These are phyloP conservation scores for Achlya hypogyna DNA, from an alignment of 352 stramenopile species.

Conservation along the genomic window DNA sequence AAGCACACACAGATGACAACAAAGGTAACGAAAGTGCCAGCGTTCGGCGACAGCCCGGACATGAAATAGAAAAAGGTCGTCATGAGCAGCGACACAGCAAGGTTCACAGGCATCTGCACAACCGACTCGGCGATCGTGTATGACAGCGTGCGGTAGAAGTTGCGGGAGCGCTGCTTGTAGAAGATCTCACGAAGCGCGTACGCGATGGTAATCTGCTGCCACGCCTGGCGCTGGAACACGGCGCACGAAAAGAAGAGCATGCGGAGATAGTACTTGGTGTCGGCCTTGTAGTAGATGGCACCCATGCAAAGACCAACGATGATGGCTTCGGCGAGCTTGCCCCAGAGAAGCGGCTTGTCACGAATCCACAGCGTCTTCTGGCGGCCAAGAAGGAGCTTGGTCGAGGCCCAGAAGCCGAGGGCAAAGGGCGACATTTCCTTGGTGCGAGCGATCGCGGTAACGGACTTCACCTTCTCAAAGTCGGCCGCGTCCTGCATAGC, in stretches of 20 bases:
- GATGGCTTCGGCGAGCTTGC: constrained; percentile 47
- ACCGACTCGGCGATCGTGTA: constrained; percentile 35
- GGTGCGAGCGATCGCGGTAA: constrained; percentile 15
- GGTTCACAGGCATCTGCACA: constrained; percentile 32
- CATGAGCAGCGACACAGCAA: constrained; percentile 36
- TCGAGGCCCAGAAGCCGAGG: constrained; percentile 35
- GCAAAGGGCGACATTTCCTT: constrained; percentile 32
- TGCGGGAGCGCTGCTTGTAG: constrained; percentile 33
- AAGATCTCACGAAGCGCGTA: constrained; percentile 30
- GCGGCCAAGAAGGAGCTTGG: constrained; percentile 40
- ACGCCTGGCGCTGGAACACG: constrained; percentile 59
- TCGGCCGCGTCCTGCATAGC: background rate
- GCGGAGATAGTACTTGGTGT: constrained; percentile 44
- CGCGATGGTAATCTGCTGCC: constrained; percentile 29
- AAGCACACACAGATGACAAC: constrained; percentile 16
- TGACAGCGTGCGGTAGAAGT: constrained; percentile 32
- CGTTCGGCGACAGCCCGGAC: constrained; percentile 21
- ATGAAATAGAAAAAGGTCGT: constrained; percentile 43
- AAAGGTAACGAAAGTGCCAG: constrained; percentile 8
- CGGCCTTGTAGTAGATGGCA: constrained; percentile 54
- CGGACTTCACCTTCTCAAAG: constrained; percentile 15
- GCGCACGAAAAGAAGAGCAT: constrained; percentile 66
- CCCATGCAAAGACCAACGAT: constrained; percentile 74
- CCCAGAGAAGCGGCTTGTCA: constrained; percentile 47
- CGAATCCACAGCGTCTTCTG: constrained; percentile 62